A percentile compares a stretch with the other conserved stretches of the same genome.
Evolutionary conservation across 2,329 filamentous ascomycete genomes (phyloP).

Genomic region (Cadophora malorum): DNA sequence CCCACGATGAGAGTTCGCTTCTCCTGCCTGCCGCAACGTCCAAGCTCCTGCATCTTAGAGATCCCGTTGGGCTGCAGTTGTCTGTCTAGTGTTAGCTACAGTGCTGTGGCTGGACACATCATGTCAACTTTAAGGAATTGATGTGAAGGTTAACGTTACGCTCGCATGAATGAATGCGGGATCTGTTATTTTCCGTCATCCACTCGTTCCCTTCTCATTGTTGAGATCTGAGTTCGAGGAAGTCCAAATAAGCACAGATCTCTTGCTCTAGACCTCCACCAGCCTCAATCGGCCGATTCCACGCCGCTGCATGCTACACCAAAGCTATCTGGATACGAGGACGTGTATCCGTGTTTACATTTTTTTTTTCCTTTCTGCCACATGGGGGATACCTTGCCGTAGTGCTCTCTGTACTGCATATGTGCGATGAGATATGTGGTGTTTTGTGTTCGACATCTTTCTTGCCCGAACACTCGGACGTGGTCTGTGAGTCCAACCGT

Average conservation of each 20-base stretch:
- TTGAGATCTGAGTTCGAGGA: background rate
- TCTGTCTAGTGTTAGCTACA: background rate
- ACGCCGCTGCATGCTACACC: background rate
- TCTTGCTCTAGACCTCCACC: background rate
- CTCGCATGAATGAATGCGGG: background rate
- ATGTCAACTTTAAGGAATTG: background rate
- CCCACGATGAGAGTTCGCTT: background rate
- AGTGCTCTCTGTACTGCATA: background rate
- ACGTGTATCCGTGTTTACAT: background rate
- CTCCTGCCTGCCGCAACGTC: background rate
- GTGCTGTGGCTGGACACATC: too few relatives aligned
- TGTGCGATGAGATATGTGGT: background rate
- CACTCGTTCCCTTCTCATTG: background rate
- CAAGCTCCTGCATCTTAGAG: background rate
- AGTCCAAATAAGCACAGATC: background rate
- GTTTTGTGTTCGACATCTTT: background rate
- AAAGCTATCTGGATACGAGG: background rate
- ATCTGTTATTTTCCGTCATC: background rate
- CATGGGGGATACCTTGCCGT: background rate
- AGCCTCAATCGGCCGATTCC: background rate
- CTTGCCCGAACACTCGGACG: background rate
- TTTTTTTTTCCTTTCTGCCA: background rate
- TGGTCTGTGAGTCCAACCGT: background rate
- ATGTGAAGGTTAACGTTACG: background rate
- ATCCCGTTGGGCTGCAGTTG: background rate